Evolutionary conservation across 805 yeast species (phyloP).

Genomic region (Metschnikowia borealis): DNA sequence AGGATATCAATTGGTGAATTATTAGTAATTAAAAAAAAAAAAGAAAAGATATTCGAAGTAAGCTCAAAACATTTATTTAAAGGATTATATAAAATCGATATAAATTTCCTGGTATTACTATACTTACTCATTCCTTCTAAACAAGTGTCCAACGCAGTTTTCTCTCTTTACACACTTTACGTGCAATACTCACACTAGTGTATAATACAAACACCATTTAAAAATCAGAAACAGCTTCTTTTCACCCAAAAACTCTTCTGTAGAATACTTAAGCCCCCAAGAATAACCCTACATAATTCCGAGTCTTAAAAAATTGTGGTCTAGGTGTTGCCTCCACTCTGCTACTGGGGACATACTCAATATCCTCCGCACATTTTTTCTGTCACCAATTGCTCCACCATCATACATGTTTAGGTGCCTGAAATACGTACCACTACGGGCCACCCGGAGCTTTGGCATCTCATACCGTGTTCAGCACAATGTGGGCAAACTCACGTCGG

Average conservation of each 20-base stretch:
- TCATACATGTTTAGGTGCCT: slow-evolving; percentile 7
- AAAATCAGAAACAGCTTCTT: not conserved
- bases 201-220: not conserved
- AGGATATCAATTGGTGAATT: too few relatives aligned
- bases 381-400: not conserved
- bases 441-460: slow-evolving; percentile 3
- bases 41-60: too few relatives aligned
- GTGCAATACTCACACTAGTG: not conserved
- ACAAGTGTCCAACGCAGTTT: not conserved
- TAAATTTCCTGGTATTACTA: too few relatives aligned
- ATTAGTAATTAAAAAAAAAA: too few relatives aligned
- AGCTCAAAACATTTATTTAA: too few relatives aligned
- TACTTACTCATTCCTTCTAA: too few relatives aligned
- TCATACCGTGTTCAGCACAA: slow-evolving; percentile 2
- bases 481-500: slow-evolving; percentile 27
- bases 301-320: too few relatives aligned
- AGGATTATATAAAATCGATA: too few relatives aligned
- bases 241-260: not conserved
- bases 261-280: not conserved
- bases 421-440: slow-evolving; percentile 7
- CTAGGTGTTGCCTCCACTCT: not conserved
- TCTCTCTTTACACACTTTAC: not conserved
- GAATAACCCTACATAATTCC: not conserved
- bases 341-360: not conserved
- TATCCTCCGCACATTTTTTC: slow-evolving; percentile 5